These are phyloP conservation scores for Blastomyces silverae DNA, from an alignment of 2,329 filamentous ascomycete genomes.

Conservation along the genomic window DNA sequence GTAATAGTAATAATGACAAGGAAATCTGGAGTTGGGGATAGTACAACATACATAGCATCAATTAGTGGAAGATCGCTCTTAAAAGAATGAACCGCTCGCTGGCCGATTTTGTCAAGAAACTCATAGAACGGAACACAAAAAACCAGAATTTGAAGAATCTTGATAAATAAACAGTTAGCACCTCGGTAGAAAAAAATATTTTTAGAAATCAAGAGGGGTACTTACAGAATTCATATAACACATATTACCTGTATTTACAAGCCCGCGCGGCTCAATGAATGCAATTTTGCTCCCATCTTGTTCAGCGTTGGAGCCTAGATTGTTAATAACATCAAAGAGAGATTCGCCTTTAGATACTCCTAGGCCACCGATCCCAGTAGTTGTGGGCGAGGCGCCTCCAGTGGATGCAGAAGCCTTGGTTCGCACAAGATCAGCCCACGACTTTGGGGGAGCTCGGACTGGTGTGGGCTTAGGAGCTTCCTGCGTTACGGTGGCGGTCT, in stretches of 20 bases:
- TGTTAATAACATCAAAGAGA: conserved; percentile 67
- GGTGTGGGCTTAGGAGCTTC: conserved; percentile 33
- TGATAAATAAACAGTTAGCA: conserved; percentile 41
- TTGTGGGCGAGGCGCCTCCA: conserved; percentile 27
- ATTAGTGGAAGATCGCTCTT: conserved; percentile 91
- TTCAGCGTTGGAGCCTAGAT: conserved; percentile 60
- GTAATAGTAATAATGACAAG: conserved; percentile 10
- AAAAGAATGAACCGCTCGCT: conserved; percentile 79
- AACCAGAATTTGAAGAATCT: conserved; percentile 87
- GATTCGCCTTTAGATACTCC: conserved; percentile 51
- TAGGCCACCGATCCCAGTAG: conserved; percentile 31
- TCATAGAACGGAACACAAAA: conserved; percentile 93
- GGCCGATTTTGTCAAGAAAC: conserved; percentile 80
- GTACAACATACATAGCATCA: conserved; percentile 69
- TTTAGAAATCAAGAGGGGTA: conserved; percentile 17
- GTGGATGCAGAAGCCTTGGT: conserved; percentile 39
- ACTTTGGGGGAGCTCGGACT: conserved; percentile 49
- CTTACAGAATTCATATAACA: conserved; percentile 99
- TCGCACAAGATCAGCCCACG: conserved; percentile 63
- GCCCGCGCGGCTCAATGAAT: conserved; percentile 84
- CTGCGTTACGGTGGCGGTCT: conserved; percentile 10
- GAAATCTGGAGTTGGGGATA: not conserved
- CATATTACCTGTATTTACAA: conserved; percentile 98
- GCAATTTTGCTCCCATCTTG: conserved; percentile 56
- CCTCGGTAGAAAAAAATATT: not conserved